Evolutionary conservation across 768 basidiomycete genomes (phyloP), one percentile per base, ranked within the genome.

Genomic region (Termitomyces sp.): DNA sequence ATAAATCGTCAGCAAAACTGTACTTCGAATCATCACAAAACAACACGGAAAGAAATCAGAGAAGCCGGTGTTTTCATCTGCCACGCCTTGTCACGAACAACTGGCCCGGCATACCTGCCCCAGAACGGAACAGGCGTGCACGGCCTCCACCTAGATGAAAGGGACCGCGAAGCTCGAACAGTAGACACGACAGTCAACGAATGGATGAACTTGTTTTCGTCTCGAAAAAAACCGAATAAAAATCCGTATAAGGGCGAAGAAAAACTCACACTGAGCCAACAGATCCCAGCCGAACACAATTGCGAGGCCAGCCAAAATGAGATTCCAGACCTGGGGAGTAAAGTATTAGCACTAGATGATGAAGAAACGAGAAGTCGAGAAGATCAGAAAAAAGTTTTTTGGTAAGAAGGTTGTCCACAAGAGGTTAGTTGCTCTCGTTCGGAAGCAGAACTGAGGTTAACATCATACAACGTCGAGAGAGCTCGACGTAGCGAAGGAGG

Each of bases 161-260:
- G 76, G 72, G 78, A 74, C 73, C 68, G 64, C 56, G 65, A 66
- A 60, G 67, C 67, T 69, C 70, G 65, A 67, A 73, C 68, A 70
- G 69, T 63, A 64, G 70, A 65, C 71, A 71, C 74, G 76, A 75
- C 73, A 73, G 77, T 89, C 88, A 88, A 90, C 80, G 88, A 90
- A 90, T 89, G 88, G 88, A 90, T 89, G 82, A 90, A 89, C 88
- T 90, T 83, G 73, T 75, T 89, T 87, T 89, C 87, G 78, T 89
- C 87, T 73, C 76, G 59, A 55, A 57, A 55, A n/a, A 55, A 45
- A 52, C 18, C 42, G 49, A 35, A 11, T 15, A 9, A 52, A 35
- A 55, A n/a, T 55, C n/a, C 33, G 46, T 3, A 20, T 32, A 64
- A 48, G 59, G 42, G 22, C 22, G 12, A 60, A 69, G 71, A 63